These are phyloP conservation scores for Talaromyces rugulosus DNA, from an alignment of 2,329 filamentous ascomycete genomes.

Conservation along the genomic window DNA sequence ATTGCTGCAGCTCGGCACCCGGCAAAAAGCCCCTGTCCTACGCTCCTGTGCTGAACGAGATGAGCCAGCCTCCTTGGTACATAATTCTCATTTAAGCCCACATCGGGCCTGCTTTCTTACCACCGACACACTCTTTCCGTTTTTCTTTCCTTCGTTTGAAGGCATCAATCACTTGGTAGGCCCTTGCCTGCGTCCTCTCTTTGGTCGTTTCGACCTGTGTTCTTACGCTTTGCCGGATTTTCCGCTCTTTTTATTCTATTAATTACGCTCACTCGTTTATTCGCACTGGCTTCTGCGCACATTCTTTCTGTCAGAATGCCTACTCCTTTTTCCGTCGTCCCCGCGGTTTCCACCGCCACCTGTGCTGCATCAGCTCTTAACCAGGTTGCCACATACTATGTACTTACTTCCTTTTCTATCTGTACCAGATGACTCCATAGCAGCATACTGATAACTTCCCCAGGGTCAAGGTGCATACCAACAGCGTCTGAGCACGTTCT, in stretches of 20 bases:
- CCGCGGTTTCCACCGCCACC: background rate
- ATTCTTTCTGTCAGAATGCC: background rate
- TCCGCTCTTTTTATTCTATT: slow-evolving; percentile 29
- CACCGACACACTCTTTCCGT: background rate
- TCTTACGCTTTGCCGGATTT: slow-evolving; percentile 36
- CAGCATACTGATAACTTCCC: slow-evolving; percentile 12
- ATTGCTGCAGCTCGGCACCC: background rate
- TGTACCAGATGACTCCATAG: background rate
- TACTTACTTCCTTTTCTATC: background rate
- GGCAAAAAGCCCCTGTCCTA: background rate
- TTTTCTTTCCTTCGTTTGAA: background rate
- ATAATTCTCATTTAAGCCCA: background rate
- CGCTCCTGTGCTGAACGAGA: background rate
- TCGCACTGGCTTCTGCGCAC: slow-evolving; percentile 22
- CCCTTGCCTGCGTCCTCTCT: slow-evolving; percentile 54
- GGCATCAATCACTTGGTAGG: slow-evolving; percentile 7
- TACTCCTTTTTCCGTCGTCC: background rate
- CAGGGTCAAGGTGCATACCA: slow-evolving; percentile 52
- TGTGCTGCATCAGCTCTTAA: slow-evolving; percentile 4
- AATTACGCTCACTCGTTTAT: slow-evolving; percentile 2
- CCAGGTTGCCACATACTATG: slow-evolving; percentile 12
- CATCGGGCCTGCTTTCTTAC: background rate
- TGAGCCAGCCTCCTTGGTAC: background rate
- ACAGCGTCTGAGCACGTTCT: slow-evolving; percentile 47
- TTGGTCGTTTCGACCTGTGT: slow-evolving; percentile 34